These are phyloP conservation scores for Blumeria graminis DNA, from an alignment of 2,329 filamentous ascomycete species.

Conservation along the genomic window DNA sequence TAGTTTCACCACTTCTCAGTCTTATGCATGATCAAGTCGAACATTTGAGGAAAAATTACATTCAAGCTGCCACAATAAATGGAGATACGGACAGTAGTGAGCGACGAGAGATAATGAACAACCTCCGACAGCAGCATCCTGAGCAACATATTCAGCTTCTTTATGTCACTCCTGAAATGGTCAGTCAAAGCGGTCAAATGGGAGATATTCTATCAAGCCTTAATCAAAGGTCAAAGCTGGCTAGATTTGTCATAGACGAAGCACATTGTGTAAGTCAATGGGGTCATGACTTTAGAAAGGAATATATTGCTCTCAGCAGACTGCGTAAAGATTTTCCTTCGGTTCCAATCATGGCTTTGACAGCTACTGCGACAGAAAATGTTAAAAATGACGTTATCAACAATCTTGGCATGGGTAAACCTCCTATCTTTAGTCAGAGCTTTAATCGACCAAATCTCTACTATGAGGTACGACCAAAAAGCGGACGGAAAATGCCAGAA, in stretches of 20 bases:
- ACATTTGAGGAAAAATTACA: conserved; percentile 49
- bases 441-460: conserved; percentile 92
- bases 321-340: conserved; percentile 47
- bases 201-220: conserved; percentile 39
- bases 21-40: conserved; percentile 93
- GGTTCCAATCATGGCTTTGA: conserved; percentile 83
- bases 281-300: conserved; percentile 93
- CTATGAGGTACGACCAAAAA: conserved; percentile 62
- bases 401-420: conserved; percentile 59
- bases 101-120: conserved; percentile 43
- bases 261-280: conserved; percentile 99
- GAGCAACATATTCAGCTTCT: conserved; percentile 65
- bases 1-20: conserved; percentile 84
- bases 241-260: conserved; percentile 87
- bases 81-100: conserved; percentile 42
- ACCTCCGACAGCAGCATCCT: conserved; percentile 32
- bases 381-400: conserved; percentile 81
- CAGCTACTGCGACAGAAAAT: conserved; percentile 80
- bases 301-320: conserved; percentile 70
- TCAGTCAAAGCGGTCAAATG: conserved; percentile 56
- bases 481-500: conserved; percentile 29
- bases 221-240: conserved; percentile 47
- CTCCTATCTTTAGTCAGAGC: conserved; percentile 66
- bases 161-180: conserved; percentile 94
- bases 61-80: conserved; percentile 65